Conservation (phyloP, 257 asterid genomes). For the Paraleonurus japonicus region DNA sequence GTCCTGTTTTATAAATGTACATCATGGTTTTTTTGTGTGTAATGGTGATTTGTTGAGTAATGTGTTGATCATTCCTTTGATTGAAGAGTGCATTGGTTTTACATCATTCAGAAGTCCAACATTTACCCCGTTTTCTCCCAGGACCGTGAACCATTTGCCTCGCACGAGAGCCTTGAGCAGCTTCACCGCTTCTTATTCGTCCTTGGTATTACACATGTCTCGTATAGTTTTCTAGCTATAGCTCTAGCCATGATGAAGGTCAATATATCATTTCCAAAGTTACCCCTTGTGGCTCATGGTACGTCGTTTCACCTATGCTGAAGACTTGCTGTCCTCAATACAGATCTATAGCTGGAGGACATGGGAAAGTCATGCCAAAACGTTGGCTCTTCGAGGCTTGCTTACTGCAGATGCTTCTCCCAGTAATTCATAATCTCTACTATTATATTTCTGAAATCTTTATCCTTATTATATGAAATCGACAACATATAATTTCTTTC, state of each 20-base stretch:
- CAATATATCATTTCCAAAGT: constrained; percentile 16
- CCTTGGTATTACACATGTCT: constrained; percentile 77
- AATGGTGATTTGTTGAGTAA: neutral
- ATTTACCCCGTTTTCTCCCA: constrained; percentile 27
- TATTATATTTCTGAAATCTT: neutral
- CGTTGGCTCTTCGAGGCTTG: constrained; percentile 66
- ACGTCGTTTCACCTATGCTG: neutral
- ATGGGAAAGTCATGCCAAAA: constrained; percentile 87
- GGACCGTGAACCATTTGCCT: constrained; percentile 83
- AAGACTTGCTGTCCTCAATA: neutral
- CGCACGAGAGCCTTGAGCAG: constrained; percentile 94
- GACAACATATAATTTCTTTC: neutral
- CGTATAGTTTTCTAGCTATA: constrained; percentile 73
- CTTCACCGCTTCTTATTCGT: constrained; percentile 89
- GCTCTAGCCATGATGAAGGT: constrained; percentile 93
- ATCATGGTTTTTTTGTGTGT: too few species aligned
- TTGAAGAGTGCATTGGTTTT: neutral
- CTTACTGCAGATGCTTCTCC: constrained; percentile 41
- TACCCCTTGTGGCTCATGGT: constrained; percentile 1
- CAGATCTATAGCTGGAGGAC: constrained; percentile 93
- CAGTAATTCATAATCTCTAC: constrained; percentile 26
- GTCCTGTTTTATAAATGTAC: neutral
- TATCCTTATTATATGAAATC: constrained; percentile 7
- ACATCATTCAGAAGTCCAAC: neutral
- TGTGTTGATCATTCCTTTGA: neutral